phyloP scores from a whole-genome alignment of 129 eudicot genomes.

The Pseudognaphalium luteoalbum region DNA sequence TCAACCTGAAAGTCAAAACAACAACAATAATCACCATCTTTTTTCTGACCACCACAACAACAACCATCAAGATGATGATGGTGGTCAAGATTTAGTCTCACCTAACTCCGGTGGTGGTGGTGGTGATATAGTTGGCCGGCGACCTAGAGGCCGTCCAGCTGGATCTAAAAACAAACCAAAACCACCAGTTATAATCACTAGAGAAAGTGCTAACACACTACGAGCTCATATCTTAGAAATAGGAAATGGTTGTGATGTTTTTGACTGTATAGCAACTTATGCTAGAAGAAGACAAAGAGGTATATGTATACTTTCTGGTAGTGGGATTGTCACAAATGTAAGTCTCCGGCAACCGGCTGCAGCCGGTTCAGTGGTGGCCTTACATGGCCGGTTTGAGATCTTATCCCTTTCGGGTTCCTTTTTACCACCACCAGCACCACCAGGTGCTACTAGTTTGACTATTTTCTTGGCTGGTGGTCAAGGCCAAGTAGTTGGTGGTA shows the following conservation, averaged over 20 bases:
- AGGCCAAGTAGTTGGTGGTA: constrained; percentile 50
- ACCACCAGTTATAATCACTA: constrained; percentile 46
- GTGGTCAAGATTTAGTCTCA: constrained; percentile 19
- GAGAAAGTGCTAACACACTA: constrained; percentile 48
- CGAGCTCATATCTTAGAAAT: constrained; percentile 44
- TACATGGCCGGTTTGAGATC: constrained; percentile 48
- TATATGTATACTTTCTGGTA: constrained; percentile 41
- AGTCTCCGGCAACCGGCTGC: constrained; percentile 40
- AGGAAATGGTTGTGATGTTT: constrained; percentile 42
- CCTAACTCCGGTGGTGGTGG: constrained; percentile 34
- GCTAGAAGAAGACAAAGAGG: constrained; percentile 46
- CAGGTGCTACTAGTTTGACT: constrained; percentile 52
- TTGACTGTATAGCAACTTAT: constrained; percentile 41
- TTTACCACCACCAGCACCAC: constrained; percentile 49
- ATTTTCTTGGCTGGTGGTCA: constrained; percentile 47
- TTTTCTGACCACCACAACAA: constrained; percentile 31
- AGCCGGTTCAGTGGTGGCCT: constrained; percentile 42
- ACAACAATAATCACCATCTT: constrained; percentile 36
- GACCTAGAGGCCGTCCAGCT: constrained; percentile 50
- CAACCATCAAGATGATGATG: constrained; percentile 23
- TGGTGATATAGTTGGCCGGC: constrained; percentile 34
- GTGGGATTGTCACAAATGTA: constrained; percentile 42
- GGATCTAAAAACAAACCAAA: constrained; percentile 52
- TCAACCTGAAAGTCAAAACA: constrained; percentile 30
- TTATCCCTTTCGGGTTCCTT: constrained; percentile 43